These are phyloP conservation scores for Neoconidiobolus thromboides DNA, from an alignment of 371 early-diverging fungal genomes.

Conservation along the genomic window DNA sequence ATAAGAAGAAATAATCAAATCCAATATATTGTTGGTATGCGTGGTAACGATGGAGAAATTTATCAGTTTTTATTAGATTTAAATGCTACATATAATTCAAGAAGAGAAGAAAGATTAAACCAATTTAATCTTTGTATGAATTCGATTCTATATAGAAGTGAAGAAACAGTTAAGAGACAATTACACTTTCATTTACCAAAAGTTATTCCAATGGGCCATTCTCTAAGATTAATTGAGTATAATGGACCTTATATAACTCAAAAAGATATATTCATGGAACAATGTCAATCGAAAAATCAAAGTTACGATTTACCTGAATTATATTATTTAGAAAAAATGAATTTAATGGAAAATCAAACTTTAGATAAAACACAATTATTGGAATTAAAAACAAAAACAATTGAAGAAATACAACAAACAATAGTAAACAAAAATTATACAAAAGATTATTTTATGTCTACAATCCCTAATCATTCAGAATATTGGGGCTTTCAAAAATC, in stretches of 20 bases:
- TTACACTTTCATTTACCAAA: conserved; percentile 79
- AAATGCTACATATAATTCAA: conserved; percentile 62
- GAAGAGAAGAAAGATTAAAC: conserved; percentile 83
- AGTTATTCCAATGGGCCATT: conserved; percentile 79
- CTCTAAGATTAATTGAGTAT: conserved; percentile 81
- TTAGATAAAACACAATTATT: conserved; percentile 39
- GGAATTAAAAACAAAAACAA: conserved; percentile 59
- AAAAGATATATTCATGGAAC: conserved; percentile 71
- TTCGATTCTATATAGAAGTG: conserved; percentile 48
- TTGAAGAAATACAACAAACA: conserved; percentile 49
- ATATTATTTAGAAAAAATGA: conserved; percentile 23
- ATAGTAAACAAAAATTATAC: conserved; percentile 70
- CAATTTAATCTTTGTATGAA: conserved; percentile 85
- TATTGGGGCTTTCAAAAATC: conserved; percentile 85
- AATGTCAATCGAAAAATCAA: conserved; percentile 42
- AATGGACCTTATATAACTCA: conserved; percentile 71
- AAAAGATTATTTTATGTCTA: conserved; percentile 27
- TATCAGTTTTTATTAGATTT: conserved; percentile 86
- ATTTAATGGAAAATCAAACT: neutral
- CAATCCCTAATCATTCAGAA: conserved; percentile 56
- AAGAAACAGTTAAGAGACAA: conserved; percentile 58
- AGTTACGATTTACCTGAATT: conserved; percentile 66
- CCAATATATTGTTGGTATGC: conserved; percentile 59
- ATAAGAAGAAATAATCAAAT: conserved; percentile 58
- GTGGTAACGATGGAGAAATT: conserved; percentile 76